Conservation (phyloP, 1,284 basidiomycete species). For the Sanghuangporus baumii region DNA sequence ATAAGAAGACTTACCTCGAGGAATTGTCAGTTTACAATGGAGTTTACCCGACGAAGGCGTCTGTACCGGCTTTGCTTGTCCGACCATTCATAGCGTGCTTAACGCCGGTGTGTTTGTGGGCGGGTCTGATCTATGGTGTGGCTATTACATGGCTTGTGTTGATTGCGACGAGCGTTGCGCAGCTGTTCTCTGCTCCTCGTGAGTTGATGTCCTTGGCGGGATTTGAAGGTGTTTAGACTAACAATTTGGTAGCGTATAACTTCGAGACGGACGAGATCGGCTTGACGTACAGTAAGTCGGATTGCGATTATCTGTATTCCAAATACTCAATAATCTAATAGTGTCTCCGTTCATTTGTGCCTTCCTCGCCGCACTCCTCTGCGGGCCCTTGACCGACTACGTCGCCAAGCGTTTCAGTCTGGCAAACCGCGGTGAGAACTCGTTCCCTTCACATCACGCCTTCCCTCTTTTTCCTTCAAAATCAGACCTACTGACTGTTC, state of each 20-base stretch:
- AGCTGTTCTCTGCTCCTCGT: constrained; percentile 22
- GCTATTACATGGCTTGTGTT: constrained; percentile 23
- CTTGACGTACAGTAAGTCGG: constrained; percentile 15
- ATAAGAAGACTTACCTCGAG: constrained; percentile 15
- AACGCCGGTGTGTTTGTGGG: constrained; percentile 19
- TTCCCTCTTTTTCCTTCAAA: neutral
- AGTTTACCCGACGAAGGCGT: constrained; percentile 17
- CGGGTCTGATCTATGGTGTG: constrained; percentile 20
- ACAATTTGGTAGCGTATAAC: constrained; percentile 17
- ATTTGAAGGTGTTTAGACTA: neutral
- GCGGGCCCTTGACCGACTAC: constrained; percentile 22
- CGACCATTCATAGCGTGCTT: constrained; percentile 16
- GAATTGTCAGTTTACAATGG: constrained; percentile 16
- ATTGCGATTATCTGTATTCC: neutral
- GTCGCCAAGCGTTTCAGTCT: constrained; percentile 19
- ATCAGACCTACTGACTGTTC: neutral
- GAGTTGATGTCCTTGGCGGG: neutral
- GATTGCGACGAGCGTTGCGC: constrained; percentile 21
- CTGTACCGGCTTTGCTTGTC: constrained; percentile 2
- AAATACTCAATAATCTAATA: neutral
- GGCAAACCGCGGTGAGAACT: constrained; percentile 16
- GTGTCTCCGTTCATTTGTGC: constrained; percentile 22
- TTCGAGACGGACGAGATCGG: constrained; percentile 19
- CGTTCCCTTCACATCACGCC: neutral
- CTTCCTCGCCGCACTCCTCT: constrained; percentile 19